Base-by-base conservation (phyloP, 225 moss, liverwort and hornwort genomes). In the Physcomitrellopsis africana region DNA sequence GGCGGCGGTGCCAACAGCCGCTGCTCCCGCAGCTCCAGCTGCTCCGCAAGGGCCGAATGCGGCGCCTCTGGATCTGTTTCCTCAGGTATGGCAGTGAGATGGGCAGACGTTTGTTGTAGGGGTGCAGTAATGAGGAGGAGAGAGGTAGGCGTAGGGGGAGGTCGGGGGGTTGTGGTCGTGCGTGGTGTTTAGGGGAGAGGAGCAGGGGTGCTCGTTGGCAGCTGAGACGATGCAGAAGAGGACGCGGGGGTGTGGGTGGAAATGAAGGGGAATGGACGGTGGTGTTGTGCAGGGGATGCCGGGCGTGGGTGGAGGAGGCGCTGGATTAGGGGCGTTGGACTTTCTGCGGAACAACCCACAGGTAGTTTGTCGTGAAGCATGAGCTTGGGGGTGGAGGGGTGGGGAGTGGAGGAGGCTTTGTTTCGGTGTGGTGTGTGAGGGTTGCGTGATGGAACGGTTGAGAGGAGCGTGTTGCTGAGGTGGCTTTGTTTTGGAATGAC, bases 61-160 rank as follows among this genome's bases (percentile, higher is more conserved):
- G 3, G 96, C 96, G 41, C 96, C 96, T 6, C 73, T 96, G n/a
- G 96, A 96, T 71, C 85, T 96, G 48, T 96, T 96, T 53, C 96
- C 96, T 69, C 96, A 95, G 95, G 95, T 95, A 79, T 29, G 32
- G 18, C 18, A 60, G 26, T 49, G 16, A 6, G 42, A 10, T 13
- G 54, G 15, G 11, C 43, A 16, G n/a, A 48, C 47, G 3, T 29
- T 12, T 46, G 9, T 61, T 45, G 17, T 60, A 29, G 29, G 29
- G 29, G 29, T 29, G n/a, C n/a, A n/a, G n/a, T n/a, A n/a, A n/a
- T n/a, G n/a, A n/a, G n/a, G n/a, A n/a, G n/a, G n/a, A n/a, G n/a
- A n/a, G n/a, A n/a, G n/a, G n/a, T n/a, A n/a, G n/a, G n/a, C n/a
- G 29, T 29, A 4, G 29, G 29, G 2, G 29, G 29, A 29, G 4